These are phyloP conservation scores for Yamadazyma jaroonii DNA, from an alignment of 1,139 yeast species.

Conservation along the genomic window DNA sequence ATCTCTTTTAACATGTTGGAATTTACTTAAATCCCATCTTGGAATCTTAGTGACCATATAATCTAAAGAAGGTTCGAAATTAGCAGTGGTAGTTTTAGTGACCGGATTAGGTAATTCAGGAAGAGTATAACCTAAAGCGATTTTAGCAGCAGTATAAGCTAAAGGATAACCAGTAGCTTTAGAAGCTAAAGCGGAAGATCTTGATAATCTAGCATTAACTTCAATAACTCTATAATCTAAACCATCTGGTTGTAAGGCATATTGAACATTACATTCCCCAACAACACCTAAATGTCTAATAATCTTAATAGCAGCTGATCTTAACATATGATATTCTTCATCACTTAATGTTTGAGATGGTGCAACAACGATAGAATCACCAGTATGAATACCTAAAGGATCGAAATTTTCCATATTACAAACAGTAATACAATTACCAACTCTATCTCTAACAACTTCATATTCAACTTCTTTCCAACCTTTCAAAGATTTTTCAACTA, in stretches of 20 bases:
- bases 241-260: slow-evolving; percentile 94
- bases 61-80: slow-evolving; percentile 95
- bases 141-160: slow-evolving; percentile 98
- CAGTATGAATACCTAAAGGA: slow-evolving; percentile 97
- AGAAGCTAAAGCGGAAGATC: slow-evolving; percentile 97
- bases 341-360: slow-evolving; percentile 97
- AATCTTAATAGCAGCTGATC: slow-evolving; percentile 95
- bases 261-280: slow-evolving; percentile 98
- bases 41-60: slow-evolving; percentile 97
- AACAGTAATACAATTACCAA: slow-evolving; percentile 95
- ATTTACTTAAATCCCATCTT: slow-evolving; percentile 95
- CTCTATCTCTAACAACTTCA: slow-evolving; percentile 96
- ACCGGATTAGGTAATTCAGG: slow-evolving; percentile 97
- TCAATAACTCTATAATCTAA: slow-evolving; percentile 95
- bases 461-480: slow-evolving; percentile 99
- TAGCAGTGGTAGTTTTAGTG: slow-evolving; percentile 92
- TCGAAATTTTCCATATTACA: slow-evolving; percentile 99
- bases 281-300: slow-evolving; percentile 98
- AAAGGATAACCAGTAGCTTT: slow-evolving; percentile 98
- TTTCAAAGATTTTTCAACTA: slow-evolving; percentile 94
- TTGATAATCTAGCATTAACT: slow-evolving; percentile 94
- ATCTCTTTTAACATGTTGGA: slow-evolving; percentile 89
- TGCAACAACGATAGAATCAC: slow-evolving; percentile 98
- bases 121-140: slow-evolving; percentile 89
- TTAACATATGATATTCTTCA: slow-evolving; percentile 96